Percentiles rank a stretch among this genome's conserved stretches.
Evolutionary conservation across 306 rosid genomes (phyloP).

Genomic region (Acmispon strigosus): DNA sequence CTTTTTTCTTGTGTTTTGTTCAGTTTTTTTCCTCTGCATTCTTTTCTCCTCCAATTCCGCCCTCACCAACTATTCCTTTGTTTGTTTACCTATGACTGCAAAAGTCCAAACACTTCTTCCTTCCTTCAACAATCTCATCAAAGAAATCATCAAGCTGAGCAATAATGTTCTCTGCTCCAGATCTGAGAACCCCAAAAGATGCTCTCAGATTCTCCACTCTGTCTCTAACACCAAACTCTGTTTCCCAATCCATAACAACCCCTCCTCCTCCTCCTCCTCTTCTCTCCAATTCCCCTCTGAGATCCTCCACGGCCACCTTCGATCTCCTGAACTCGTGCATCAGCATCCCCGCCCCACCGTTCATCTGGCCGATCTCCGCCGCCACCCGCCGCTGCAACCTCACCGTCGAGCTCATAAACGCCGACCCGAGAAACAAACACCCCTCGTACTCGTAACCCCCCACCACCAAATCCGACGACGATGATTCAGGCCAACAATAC

Average conservation of each 20-base stretch:
- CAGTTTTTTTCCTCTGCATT: too few relatives aligned
- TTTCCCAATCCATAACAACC: slow-evolving; percentile 48
- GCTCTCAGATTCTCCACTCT: slow-evolving; percentile 75
- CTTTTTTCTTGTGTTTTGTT: too few relatives aligned
- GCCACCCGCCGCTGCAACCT: slow-evolving; percentile 88
- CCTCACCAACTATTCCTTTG: too few relatives aligned
- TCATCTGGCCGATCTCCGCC: slow-evolving; percentile 58
- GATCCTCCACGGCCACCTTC: slow-evolving; percentile 82
- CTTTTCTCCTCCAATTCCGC: neutral
- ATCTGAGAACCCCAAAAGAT: slow-evolving; percentile 71
- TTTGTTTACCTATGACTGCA: slow-evolving; percentile 69
- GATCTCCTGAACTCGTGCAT: slow-evolving; percentile 73
- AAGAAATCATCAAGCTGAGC: slow-evolving; percentile 97
- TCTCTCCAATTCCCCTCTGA: slow-evolving; percentile 77
- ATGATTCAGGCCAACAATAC: slow-evolving; percentile 74
- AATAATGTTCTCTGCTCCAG: slow-evolving; percentile 83
- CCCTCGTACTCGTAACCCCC: slow-evolving; percentile 78
- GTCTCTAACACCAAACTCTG: slow-evolving; percentile 62
- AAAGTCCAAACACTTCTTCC: slow-evolving; percentile 97
- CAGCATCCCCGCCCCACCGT: slow-evolving; percentile 71
- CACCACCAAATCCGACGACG: slow-evolving; percentile 40
- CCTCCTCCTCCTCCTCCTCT: too few relatives aligned
- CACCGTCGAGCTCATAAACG: slow-evolving; percentile 83
- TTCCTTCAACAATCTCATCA: slow-evolving; percentile 96
- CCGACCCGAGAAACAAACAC: slow-evolving; percentile 75